Conservation (phyloP, 2,329 filamentous ascomycete genomes). For the Emmonsiellopsis sp. region DNA sequence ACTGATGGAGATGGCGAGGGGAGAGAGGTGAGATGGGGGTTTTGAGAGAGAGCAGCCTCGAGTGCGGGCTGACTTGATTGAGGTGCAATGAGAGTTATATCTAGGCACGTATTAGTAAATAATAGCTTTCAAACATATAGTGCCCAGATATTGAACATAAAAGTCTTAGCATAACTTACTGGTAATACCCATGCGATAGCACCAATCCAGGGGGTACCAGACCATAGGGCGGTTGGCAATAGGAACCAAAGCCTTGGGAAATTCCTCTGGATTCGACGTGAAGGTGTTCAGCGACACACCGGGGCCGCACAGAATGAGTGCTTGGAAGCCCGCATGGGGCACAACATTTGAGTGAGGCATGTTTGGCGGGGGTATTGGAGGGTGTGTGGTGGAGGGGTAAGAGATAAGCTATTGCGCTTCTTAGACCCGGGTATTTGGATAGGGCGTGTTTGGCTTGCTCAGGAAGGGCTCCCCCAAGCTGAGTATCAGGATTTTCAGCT, state of each 20-base stretch:
- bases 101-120: conserved; percentile 17
- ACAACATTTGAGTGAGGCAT: conserved; percentile 6
- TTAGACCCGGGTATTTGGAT: background rate
- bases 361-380: background rate
- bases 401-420: background rate
- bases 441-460: too few relatives aligned
- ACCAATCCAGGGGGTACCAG: conserved; percentile 42
- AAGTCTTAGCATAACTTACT: conserved; percentile 22
- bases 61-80: conserved; percentile 34
- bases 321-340: conserved; percentile 33
- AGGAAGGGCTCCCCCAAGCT: background rate
- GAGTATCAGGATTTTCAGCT: background rate
- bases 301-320: conserved; percentile 40
- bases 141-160: background rate
- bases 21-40: conserved; percentile 42
- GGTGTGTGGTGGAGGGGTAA: background rate
- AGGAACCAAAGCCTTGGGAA: conserved; percentile 41
- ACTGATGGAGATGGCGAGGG: conserved; percentile 52
- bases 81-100: conserved; percentile 42
- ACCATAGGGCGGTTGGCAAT: conserved; percentile 44
- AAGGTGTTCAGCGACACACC: conserved; percentile 43
- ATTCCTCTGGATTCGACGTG: conserved; percentile 40
- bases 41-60: conserved; percentile 39
- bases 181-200: conserved; percentile 40
- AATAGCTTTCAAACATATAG: background rate